Conservation (phyloP, 306 rosid genomes). For the Dryas octopetala region DNA sequence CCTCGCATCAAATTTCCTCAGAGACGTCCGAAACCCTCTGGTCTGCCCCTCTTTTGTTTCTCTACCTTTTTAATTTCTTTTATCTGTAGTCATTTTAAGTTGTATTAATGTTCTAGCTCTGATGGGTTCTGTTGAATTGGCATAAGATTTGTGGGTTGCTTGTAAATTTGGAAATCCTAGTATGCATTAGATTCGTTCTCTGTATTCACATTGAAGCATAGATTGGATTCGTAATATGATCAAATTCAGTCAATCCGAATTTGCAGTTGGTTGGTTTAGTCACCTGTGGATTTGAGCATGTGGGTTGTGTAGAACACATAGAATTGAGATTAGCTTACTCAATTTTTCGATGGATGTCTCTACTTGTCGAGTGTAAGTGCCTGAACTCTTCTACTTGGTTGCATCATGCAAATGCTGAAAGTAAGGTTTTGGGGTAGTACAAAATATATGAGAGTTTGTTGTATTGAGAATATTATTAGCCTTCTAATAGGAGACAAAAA, state of each 20-base stretch:
- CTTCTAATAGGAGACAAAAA: no score
- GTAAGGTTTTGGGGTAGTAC: background rate
- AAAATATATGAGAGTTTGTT: background rate
- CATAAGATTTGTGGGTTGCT: background rate
- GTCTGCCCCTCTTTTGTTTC: slow-evolving; percentile 6
- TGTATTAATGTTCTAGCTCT: background rate
- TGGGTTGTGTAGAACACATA: no score
- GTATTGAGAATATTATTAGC: background rate
- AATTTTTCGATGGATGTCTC: background rate
- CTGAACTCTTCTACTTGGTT: background rate
- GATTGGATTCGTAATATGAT: background rate
- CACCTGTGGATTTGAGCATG: background rate
- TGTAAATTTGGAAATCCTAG: background rate
- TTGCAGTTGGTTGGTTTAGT: background rate
- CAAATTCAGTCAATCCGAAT: background rate
- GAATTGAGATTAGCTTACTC: background rate
- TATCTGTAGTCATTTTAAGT: background rate
- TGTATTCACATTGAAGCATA: background rate
- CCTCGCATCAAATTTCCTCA: slow-evolving; percentile 84
- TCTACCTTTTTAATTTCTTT: background rate
- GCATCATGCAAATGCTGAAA: background rate
- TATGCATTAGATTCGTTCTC: background rate
- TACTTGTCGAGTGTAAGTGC: background rate
- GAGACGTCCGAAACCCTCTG: slow-evolving; percentile 49
- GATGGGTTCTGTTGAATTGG: slow-evolving; percentile 1